Evolutionary conservation across 306 rosid species (phyloP), one percentile per base, ranked within the genome.

Genomic region (Quercus rubra): DNA sequence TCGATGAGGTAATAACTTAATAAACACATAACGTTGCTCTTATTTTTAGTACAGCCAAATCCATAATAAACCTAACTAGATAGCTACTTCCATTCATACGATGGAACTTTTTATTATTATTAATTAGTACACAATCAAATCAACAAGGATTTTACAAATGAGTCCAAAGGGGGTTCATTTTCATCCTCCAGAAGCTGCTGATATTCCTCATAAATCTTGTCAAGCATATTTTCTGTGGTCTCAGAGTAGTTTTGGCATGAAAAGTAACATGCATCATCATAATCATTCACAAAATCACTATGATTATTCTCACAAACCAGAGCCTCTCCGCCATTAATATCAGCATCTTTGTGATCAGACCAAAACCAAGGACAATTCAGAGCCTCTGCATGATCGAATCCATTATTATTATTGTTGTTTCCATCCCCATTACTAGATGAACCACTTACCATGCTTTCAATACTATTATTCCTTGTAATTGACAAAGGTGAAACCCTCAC

Each of bases 181-280:
- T 87, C 86, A 23, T 75, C 78, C 56, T 78, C 84, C 58, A 92
- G 75, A 21, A 92, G 84, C 80, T 90, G 90, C 27, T 79, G 89
- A 25, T 88, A 92, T 63, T 92, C 97, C 25, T 90, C 91, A 35
- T 87, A 92, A 0, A 92, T 75, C 61, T 80, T 81, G 59, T 90
- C 89, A 38, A 92, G 57, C 1, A 70, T 69, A 38, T 79, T 71
- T 3, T 59, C 13, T 63, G 46, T 64, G 1, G 79, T 46, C 20
- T 67, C 58, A 21, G 89, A 83, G 1, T 83, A 74, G 72, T 27
- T 41, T 41, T 41, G 70, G 70, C 35, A 15, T 23, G 20, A 25
- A 63, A 14, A 18, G 38, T 1, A 49, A 49, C 86, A 74, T 61
- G 78, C 87, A 12, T 82, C 76, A 5, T 72, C 80, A 0, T 82